Conservation (phyloP, 345 rosid genomes). For the Eucalyptus curtisii region DNA sequence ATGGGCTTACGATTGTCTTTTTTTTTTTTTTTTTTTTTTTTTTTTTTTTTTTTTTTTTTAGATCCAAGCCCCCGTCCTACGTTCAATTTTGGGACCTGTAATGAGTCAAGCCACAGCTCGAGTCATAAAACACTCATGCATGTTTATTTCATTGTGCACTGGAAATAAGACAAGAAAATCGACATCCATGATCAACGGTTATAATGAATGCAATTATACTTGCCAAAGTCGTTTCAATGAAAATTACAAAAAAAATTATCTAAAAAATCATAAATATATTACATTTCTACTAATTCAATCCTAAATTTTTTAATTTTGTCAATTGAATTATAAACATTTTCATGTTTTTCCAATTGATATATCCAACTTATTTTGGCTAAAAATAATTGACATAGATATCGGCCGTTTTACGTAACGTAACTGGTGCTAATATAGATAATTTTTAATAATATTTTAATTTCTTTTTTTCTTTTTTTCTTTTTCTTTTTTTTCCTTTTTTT, state of each 20-base stretch:
- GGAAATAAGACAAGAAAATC: background rate
- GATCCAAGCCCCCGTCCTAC: background rate
- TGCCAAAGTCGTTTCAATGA: background rate
- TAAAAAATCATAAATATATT: too few relatives aligned
- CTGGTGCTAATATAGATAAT: accelerated
- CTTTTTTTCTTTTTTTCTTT: accelerated
- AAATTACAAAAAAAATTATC: too few relatives aligned
- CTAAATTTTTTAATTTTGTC: accelerated
- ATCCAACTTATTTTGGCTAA: background rate
- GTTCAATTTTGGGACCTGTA: background rate
- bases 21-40: too few relatives aligned
- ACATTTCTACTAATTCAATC: accelerated
- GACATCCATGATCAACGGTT: background rate
- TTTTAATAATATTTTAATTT: too few relatives aligned
- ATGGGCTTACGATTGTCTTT: background rate
- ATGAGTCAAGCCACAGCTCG: background rate
- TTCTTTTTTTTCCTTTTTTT: accelerated
- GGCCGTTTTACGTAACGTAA: too few relatives aligned
- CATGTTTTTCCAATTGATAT: too few relatives aligned
- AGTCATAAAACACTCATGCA: background rate
- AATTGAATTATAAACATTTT: accelerated
- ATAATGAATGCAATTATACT: background rate
- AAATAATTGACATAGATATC: too few relatives aligned
- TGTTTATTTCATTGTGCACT: background rate
- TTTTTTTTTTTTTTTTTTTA: too few relatives aligned